Base-by-base conservation (phyloP, 768 basidiomycete species). In the Kwoniella dendrophila region DNA sequence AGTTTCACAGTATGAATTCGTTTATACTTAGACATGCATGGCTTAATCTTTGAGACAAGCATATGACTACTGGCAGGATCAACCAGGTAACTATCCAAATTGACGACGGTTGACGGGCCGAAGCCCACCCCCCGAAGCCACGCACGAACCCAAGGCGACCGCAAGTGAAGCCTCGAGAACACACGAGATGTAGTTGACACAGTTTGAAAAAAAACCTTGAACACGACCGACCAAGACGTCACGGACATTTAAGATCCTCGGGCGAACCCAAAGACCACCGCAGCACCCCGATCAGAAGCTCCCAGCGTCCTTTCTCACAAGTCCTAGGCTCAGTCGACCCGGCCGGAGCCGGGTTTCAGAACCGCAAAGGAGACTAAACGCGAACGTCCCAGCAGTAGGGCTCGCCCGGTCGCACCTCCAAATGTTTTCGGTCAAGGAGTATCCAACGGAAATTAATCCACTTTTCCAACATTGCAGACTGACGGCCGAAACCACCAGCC, bases 11-110 rank as follows among this genome's bases (percentile, higher is more conserved):
- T 86, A 85, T 81, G 85, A 84, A 83, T 70, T 84, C 81, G 83
- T 84, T 85, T 86, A 84, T 85, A 86, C 86, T 87, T 86, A 83
- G 86, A 86, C 86, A 86, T 87, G 86, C 86, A 86, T 87, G 86
- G 85, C 86, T 87, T 86, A 86, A 86, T 86, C 86, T 86, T 86
- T 86, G 85, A 86, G 86, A 86, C 86, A 87, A 86, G 86, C 86
- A 87, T 87, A 86, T 86, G 84, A 86, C 85, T 86, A 87, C 85
- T 87, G 85, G 86, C 86, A 87, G 86, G 85, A 87, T 87, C 86
- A 87, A 87, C 86, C 86, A 86, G 86, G 85, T 87, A 86, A 86
- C 86, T 86, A 86, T 82, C 83, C 79, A 81, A 69, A 73, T 32
- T 14, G 38, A 36, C 56, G 54, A 20, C 36, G 43, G 40, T 32